Percentiles rank a stretch among this genome's conserved stretches.
phyloP scores from a whole-genome alignment of 495 filamentous ascomycete species.

The Zalerion maritima region DNA sequence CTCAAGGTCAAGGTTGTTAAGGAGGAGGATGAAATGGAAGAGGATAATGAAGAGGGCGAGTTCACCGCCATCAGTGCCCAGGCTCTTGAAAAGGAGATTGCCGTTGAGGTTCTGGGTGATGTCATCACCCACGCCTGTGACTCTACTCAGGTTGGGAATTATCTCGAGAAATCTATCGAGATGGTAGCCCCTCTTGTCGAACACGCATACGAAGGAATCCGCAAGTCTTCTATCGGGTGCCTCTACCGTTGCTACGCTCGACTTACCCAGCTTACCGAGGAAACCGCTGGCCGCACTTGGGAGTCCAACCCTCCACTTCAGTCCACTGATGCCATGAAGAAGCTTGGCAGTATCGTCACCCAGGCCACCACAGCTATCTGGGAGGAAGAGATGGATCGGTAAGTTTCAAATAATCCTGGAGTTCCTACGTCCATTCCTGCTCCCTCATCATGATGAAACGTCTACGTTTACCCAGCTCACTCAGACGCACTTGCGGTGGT shows the following conservation, averaged over 20 bases:
- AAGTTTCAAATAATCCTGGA: too few relatives aligned
- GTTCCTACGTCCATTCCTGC: conserved; percentile 5
- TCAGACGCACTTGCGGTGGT: conserved; percentile 85
- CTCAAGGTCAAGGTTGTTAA: conserved; percentile 52
- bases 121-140: conserved; percentile 70
- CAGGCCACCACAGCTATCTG: conserved; percentile 72
- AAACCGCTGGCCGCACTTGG: conserved; percentile 68
- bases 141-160: conserved; percentile 53
- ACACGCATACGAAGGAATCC: conserved; percentile 84
- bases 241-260: conserved; percentile 88
- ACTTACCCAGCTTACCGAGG: conserved; percentile 74
- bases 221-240: conserved; percentile 78
- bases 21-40: conserved; percentile 39
- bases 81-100: conserved; percentile 93
- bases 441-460: conserved; percentile 61
- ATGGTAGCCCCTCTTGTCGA: conserved; percentile 63
- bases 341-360: conserved; percentile 78
- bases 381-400: conserved; percentile 87
- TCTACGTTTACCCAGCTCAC: conserved; percentile 98
- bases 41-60: conserved; percentile 46
- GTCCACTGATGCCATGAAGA: conserved; percentile 59
- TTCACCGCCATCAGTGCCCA: conserved; percentile 65
- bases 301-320: conserved; percentile 68
- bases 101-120: conserved; percentile 86
- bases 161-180: conserved; percentile 82